A percentile compares a stretch with the other conserved stretches of the same genome.
These are phyloP conservation scores for Aaosphaeria arxii DNA, from an alignment of 2,329 filamentous ascomycete species.

Conservation along the genomic window DNA sequence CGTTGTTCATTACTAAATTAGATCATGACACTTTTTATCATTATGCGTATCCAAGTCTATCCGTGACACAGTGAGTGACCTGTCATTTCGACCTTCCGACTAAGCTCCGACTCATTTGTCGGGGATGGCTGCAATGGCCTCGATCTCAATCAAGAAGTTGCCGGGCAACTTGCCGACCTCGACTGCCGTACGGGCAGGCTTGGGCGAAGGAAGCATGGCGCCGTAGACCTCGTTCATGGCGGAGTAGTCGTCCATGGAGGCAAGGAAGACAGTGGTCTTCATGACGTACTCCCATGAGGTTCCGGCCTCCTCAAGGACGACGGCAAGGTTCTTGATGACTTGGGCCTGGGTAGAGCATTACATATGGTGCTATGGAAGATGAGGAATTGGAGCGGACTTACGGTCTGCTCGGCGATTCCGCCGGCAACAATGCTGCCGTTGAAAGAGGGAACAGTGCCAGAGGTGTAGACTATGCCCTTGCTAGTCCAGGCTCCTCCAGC, in stretches of 20 bases:
- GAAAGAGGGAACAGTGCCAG: constrained; percentile 25
- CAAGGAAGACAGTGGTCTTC: constrained; percentile 31
- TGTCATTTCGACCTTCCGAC: too few species aligned
- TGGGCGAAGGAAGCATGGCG: constrained; percentile 25
- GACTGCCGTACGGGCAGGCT: constrained; percentile 28
- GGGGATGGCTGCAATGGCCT: constrained; percentile 29
- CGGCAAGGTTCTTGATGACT: constrained; percentile 32
- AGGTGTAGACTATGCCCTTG: constrained; percentile 30
- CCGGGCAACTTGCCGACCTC: constrained; percentile 31
- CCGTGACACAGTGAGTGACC: too few species aligned
- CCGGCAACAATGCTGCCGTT: constrained; percentile 16
- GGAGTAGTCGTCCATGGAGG: constrained; percentile 29
- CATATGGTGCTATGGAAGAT: not conserved
- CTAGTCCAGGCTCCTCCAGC: constrained; percentile 27
- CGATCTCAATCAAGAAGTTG: constrained; percentile 29
- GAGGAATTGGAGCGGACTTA: not conserved
- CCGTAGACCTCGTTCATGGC: constrained; percentile 33
- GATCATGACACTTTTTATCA: too few species aligned
- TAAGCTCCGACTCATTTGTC: constrained; percentile 3
- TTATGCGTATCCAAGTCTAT: too few species aligned
- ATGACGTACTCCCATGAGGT: constrained; percentile 33
- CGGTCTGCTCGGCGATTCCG: constrained; percentile 10
- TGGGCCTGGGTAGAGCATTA: constrained; percentile 18
- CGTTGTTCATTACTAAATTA: too few species aligned
- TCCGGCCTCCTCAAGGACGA: constrained; percentile 26